Percentiles rank a stretch among this genome's conserved stretches.
Conservation (phyloP, 1,284 basidiomycete genomes). For the Rhizoctonia solani region DNA sequence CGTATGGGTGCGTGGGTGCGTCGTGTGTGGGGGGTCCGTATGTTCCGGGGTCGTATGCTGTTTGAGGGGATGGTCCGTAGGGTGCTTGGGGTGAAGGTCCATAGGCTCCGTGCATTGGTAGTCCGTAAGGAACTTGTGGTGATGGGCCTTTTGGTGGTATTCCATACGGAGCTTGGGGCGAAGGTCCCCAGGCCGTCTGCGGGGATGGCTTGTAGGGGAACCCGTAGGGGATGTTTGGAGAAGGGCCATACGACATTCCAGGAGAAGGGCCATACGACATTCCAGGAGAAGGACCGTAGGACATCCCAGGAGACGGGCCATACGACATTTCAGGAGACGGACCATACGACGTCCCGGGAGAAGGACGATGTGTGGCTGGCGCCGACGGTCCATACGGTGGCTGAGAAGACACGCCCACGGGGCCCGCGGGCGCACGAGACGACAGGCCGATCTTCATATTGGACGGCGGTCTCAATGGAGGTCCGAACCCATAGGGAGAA, state of each 20-base stretch:
- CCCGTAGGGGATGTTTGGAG: too few species aligned
- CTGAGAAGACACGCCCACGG: neutral
- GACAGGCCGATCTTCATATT: too few species aligned
- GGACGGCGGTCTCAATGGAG: too few species aligned
- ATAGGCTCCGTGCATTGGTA: neutral
- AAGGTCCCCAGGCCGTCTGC: neutral
- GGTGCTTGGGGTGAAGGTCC: conserved; percentile 15
- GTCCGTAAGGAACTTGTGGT: neutral
- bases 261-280: neutral
- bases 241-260: neutral
- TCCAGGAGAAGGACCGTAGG: neutral
- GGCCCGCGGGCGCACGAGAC: too few species aligned
- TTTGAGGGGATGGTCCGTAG: conserved; percentile 6
- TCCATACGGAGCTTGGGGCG: neutral
- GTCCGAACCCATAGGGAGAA: neutral
- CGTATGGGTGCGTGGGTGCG: neutral
- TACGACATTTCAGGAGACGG: neutral
- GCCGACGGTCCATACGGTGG: too few species aligned
- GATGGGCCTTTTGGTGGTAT: neutral
- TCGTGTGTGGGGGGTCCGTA: too few species aligned
- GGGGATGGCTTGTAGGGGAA: neutral
- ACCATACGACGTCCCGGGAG: neutral
- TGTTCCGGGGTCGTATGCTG: too few species aligned
- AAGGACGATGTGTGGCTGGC: conserved; percentile 1
- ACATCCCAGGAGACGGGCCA: neutral